Base-by-base conservation (phyloP, 2,329 filamentous ascomycete species). In the Rhynchosporium agropyri region DNA sequence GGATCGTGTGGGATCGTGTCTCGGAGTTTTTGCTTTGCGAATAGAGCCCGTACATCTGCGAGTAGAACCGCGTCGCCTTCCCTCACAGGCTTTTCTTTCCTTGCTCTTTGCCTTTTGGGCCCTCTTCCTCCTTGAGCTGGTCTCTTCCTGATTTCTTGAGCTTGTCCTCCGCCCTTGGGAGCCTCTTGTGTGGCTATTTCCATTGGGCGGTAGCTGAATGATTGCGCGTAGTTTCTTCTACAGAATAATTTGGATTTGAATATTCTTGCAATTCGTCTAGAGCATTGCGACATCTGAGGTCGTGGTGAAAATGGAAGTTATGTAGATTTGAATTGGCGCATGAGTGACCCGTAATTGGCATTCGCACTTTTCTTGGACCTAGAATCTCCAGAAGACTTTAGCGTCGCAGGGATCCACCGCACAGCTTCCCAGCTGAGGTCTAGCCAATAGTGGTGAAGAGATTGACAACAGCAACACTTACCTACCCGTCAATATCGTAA, bases 41-140 rank as follows among this genome's bases (percentile, higher is more conserved):
- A 76, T 29, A 89, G 75, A 3, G 79, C 79, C 58, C 84, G 78
- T 53, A 92, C 80, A 72, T 92, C 89, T 56, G 81, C 76, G 55
- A 83, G 78, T 51, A 92, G 78, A 53, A 91, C 85, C 71, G 91
- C 86, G 64, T 91, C 89, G 26, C 85, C 87, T 65, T 84, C 83
- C 48, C 83, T 83, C 65, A 83, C 67, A 1, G 75, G 68, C 67
- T 78, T 87, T 68, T 84, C 83, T 66, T 81, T 81, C 71, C 85
- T 82, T 61, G 81, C 81, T 79, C 84, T 86, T 45, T 75, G 74
- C 45, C 79, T 80, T 74, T 84, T 84, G 8, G 67, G 57, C 28
- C 70, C 70, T 60, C 71, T 64, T 46, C 72, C 72, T n/a, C 69
- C 71, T 64, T 74, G 72, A 33, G 62, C 65, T 66, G 64, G 65